Conservation (phyloP, 2,329 filamentous ascomycete genomes). For the Hypoxylon sp. region DNA sequence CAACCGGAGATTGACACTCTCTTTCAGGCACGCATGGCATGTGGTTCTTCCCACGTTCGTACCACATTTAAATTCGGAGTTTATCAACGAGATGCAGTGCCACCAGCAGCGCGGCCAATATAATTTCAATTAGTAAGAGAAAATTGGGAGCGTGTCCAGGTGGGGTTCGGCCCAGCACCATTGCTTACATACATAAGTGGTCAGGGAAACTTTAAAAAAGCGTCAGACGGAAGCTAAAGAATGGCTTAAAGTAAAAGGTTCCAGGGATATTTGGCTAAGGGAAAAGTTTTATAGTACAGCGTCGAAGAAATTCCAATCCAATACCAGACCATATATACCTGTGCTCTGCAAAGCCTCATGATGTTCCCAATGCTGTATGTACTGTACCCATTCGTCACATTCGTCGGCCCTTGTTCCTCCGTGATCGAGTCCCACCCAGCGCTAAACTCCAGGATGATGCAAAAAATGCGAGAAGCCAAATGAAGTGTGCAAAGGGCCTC, state of each 20-base stretch:
- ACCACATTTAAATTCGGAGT: slow-evolving; percentile 9
- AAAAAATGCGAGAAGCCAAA: slow-evolving; percentile 27
- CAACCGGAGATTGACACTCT: neutral
- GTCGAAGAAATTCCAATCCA: slow-evolving; percentile 9
- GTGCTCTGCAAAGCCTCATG: slow-evolving; percentile 13
- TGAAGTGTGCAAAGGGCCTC: slow-evolving; percentile 29
- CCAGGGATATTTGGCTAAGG: neutral
- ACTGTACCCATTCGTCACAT: slow-evolving; percentile 33
- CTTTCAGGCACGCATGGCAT: neutral
- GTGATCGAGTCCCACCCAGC: slow-evolving; percentile 36
- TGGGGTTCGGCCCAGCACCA: slow-evolving; percentile 35
- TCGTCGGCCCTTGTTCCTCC: slow-evolving; percentile 38
- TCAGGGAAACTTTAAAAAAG: slow-evolving; percentile 36
- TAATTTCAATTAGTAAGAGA: slow-evolving; percentile 31
- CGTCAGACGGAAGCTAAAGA: slow-evolving; percentile 10
- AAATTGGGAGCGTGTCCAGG: slow-evolving; percentile 29
- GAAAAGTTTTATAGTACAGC: neutral
- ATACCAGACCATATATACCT: slow-evolving; percentile 24
- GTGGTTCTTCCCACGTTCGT: slow-evolving; percentile 1
- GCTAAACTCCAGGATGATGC: slow-evolving; percentile 42
- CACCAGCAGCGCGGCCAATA: slow-evolving; percentile 19
- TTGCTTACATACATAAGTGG: neutral
- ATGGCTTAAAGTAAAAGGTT: neutral
- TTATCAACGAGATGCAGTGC: slow-evolving; percentile 23
- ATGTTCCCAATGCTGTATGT: slow-evolving; percentile 8